Evolutionary conservation across 345 rosid species (phyloP).

Genomic region (Acer saccharum): DNA sequence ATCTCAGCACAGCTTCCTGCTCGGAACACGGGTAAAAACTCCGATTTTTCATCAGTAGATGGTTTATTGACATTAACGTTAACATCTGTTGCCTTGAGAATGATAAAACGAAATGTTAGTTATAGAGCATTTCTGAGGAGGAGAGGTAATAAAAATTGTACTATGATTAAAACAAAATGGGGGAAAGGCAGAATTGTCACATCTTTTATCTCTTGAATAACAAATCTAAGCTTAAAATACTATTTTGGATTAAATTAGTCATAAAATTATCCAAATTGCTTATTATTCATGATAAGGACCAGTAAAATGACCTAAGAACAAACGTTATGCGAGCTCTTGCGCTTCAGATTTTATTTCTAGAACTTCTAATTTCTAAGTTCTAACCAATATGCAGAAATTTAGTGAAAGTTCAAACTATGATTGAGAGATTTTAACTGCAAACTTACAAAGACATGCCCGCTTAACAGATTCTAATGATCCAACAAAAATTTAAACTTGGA

Average conservation of each 20-base stretch:
- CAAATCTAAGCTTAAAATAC: not conserved
- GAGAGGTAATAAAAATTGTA: not conserved
- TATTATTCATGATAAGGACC: not conserved
- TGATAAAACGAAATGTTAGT: conserved; percentile 14
- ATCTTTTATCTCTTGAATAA: not conserved
- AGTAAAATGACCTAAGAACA: not conserved
- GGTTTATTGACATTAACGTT: conserved; percentile 50
- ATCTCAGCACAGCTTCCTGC: conserved; percentile 95
- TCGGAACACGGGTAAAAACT: conserved; percentile 61
- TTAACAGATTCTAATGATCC: not conserved
- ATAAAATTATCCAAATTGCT: not conserved
- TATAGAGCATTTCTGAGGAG: not conserved
- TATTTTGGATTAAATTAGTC: not conserved
- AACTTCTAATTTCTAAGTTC: not conserved
- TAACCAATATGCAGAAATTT: not conserved
- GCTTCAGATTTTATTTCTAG: not conserved
- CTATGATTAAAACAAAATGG: not conserved
- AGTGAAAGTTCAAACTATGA: not conserved
- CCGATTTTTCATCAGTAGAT: conserved; percentile 52
- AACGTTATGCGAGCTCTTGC: not conserved
- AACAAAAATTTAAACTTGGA: not conserved
- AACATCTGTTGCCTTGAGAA: conserved; percentile 65
- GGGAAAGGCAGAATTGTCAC: not conserved
- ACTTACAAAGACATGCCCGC: not conserved
- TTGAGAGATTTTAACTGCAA: not conserved